Evolutionary conservation across 2,329 filamentous ascomycete genomes (phyloP).

Genomic region (Capronia coronata): DNA sequence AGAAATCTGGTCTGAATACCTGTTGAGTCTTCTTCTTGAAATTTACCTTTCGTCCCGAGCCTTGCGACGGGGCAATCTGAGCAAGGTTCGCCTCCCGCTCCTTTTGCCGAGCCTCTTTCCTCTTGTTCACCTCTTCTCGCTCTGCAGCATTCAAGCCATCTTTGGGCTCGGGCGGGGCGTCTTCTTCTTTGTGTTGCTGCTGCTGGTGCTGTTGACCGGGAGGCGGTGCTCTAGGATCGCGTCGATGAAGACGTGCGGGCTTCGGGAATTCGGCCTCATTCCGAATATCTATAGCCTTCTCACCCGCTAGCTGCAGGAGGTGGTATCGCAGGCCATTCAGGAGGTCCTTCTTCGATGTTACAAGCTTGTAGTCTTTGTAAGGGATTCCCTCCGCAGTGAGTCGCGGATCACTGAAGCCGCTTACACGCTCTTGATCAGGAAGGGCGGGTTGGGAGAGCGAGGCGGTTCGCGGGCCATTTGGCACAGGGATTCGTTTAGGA

Average conservation of each 20-base stretch:
- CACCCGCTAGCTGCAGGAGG: slow-evolving; percentile 71
- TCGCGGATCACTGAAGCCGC: slow-evolving; percentile 28
- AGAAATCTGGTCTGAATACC: slow-evolving; percentile 67
- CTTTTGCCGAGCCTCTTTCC: slow-evolving; percentile 66
- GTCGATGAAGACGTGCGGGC: slow-evolving; percentile 80
- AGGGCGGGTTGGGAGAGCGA: slow-evolving; percentile 11
- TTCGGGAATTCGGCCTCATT: slow-evolving; percentile 79
- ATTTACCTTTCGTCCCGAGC: slow-evolving; percentile 60
- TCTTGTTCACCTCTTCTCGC: slow-evolving; percentile 33
- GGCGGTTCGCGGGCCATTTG: slow-evolving; percentile 6
- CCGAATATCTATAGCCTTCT: slow-evolving; percentile 57
- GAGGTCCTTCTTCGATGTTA: slow-evolving; percentile 74
- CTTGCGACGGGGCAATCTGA: slow-evolving; percentile 80
- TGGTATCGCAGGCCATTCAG: slow-evolving; percentile 78
- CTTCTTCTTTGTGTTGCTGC: slow-evolving; percentile 29
- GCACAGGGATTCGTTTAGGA: slow-evolving; percentile 4
- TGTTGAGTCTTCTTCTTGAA: slow-evolving; percentile 77
- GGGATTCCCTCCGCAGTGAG: slow-evolving; percentile 24
- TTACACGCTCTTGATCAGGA: slow-evolving; percentile 21
- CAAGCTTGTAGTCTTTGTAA: slow-evolving; percentile 59
- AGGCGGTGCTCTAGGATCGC: slow-evolving; percentile 68
- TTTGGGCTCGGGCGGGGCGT: slow-evolving; percentile 48
- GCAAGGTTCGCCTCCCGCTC: slow-evolving; percentile 82
- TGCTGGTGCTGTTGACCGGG: slow-evolving; percentile 33
- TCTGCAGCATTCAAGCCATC: slow-evolving; percentile 53